A percentile compares a stretch with the other conserved stretches of the same genome.
phyloP scores from a whole-genome alignment of 768 basidiomycete species.

The Tylopilus plumbeoviolaceoides region DNA sequence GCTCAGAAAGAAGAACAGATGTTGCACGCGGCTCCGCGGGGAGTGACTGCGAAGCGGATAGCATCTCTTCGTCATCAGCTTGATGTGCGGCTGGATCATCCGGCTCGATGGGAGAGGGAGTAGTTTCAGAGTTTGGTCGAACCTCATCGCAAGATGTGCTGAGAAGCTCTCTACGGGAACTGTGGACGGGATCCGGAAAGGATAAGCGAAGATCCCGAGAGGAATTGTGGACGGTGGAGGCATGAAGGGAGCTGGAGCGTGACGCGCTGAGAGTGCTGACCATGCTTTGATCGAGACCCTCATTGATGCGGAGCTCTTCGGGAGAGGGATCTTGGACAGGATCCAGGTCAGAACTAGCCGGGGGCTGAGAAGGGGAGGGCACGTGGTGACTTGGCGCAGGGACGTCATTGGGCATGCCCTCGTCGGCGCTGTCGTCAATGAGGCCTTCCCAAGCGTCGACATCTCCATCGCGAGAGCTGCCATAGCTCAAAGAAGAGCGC shows the following conservation, averaged over 20 bases:
- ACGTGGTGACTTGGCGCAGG: constrained; percentile 21
- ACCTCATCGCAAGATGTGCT: constrained; percentile 55
- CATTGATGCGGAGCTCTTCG: constrained; percentile 69
- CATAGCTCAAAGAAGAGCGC: constrained; percentile 64
- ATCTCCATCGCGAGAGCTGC: constrained; percentile 65
- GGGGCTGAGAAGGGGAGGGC: constrained; percentile 15
- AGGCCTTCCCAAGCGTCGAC: constrained; percentile 79
- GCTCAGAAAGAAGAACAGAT: constrained; percentile 22
- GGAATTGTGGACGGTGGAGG: constrained; percentile 54
- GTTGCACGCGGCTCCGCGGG: constrained; percentile 32
- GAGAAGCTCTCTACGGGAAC: constrained; percentile 56
- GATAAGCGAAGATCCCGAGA: constrained; percentile 73
- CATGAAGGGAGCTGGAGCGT: constrained; percentile 57
- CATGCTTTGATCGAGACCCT: constrained; percentile 78
- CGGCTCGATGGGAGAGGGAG: constrained; percentile 17
- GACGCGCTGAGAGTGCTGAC: constrained; percentile 75
- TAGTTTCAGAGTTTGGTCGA: constrained; percentile 37
- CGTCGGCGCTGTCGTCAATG: constrained; percentile 58
- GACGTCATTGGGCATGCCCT: constrained; percentile 31
- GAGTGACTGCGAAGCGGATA: constrained; percentile 18
- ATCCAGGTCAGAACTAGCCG: constrained; percentile 26
- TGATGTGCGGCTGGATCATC: constrained; percentile 15
- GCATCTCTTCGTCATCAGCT: constrained; percentile 33
- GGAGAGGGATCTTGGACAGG: constrained; percentile 34
- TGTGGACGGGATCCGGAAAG: constrained; percentile 79